Conservation (phyloP, 495 filamentous ascomycete species). For the Penicillium angulare region DNA sequence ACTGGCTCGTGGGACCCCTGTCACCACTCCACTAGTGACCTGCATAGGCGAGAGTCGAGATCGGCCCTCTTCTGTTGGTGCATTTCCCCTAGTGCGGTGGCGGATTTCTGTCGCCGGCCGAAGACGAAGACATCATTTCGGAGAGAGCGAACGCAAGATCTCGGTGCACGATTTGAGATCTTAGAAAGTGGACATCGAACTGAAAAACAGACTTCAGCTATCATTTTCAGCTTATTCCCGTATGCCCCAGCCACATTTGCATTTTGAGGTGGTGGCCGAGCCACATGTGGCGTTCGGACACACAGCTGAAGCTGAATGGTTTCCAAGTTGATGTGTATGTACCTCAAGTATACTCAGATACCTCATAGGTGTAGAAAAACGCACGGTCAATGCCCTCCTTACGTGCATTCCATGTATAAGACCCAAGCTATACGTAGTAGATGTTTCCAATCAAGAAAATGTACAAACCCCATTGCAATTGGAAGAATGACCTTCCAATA, state of each 20-base stretch:
- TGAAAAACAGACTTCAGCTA: neutral
- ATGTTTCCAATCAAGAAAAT: too few relatives aligned
- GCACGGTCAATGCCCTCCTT: neutral
- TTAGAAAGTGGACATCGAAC: neutral
- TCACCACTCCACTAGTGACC: neutral
- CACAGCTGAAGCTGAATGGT: slow-evolving; percentile 15
- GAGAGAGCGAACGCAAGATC: neutral
- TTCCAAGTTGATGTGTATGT: neutral
- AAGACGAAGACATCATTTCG: neutral
- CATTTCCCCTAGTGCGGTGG: too few relatives aligned
- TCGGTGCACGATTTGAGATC: neutral
- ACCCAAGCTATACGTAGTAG: too few relatives aligned
- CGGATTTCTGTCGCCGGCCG: neutral
- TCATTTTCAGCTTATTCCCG: neutral
- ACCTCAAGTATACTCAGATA: too few relatives aligned
- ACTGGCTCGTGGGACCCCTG: slow-evolving; percentile 18
- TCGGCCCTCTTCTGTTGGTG: neutral
- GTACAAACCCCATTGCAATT: too few relatives aligned
- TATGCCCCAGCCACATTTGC: slow-evolving; percentile 5
- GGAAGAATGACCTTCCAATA: too few relatives aligned
- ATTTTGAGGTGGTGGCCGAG: slow-evolving; percentile 5
- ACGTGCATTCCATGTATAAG: neutral
- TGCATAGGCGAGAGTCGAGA: neutral
- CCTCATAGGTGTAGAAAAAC: too few relatives aligned
- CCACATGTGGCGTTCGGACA: slow-evolving; percentile 20